phyloP scores from a whole-genome alignment of 495 filamentous ascomycete species.

The Patellaria atrata region DNA sequence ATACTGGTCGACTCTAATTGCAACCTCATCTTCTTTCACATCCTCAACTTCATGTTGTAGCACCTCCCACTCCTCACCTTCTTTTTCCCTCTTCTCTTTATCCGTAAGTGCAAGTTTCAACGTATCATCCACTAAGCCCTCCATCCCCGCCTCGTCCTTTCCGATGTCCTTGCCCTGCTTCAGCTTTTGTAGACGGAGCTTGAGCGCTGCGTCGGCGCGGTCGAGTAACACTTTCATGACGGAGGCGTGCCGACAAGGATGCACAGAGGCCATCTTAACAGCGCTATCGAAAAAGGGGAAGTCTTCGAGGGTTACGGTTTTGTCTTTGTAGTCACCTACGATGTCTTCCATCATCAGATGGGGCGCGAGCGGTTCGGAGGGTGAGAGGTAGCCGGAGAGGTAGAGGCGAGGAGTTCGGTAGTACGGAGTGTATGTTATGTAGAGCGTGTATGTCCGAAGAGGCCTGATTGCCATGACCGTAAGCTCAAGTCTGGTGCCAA shows the following conservation, averaged over 20 bases:
- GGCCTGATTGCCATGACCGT: conserved; percentile 36
- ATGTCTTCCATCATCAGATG: conserved; percentile 98
- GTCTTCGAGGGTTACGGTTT: conserved; percentile 96
- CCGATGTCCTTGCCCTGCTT: conserved; percentile 40
- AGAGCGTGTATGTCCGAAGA: conserved; percentile 85
- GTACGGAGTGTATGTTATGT: conserved; percentile 94
- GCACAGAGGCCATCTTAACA: conserved; percentile 90
- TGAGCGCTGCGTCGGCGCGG: conserved; percentile 82
- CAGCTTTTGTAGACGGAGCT: conserved; percentile 71
- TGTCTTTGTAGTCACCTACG: conserved; percentile 98
- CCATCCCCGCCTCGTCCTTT: conserved; percentile 44
- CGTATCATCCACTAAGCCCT: conserved; percentile 50
- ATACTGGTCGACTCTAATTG: conserved; percentile 94
- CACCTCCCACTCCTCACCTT: conserved; percentile 63
- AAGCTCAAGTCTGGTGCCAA: not conserved
- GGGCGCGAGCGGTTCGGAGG: conserved; percentile 71
- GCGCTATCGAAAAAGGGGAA: conserved; percentile 76
- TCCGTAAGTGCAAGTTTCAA: conserved; percentile 30
- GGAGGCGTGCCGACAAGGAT: conserved; percentile 83
- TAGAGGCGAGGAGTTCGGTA: conserved; percentile 95
- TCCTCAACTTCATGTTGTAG: conserved; percentile 44
- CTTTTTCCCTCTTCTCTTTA: conserved; percentile 25
- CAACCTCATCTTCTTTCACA: conserved; percentile 62
- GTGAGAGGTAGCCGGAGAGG: conserved; percentile 75
- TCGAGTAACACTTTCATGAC: conserved; percentile 98